A percentile compares a stretch with the other conserved stretches of the same genome.
Evolutionary conservation across 2,329 filamentous ascomycete species (phyloP).

Genomic region (Phialocephala subalpina): DNA sequence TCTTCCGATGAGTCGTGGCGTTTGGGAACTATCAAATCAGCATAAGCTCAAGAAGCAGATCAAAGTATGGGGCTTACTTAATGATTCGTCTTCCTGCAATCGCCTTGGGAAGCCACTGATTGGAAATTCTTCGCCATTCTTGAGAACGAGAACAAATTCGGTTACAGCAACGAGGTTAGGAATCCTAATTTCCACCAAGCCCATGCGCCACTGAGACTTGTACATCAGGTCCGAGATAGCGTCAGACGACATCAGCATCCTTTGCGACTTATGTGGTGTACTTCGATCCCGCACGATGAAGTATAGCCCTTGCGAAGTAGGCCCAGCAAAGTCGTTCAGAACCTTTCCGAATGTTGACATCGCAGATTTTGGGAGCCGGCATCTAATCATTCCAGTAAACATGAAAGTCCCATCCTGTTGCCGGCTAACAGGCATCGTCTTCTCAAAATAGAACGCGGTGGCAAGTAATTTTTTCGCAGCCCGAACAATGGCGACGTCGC

Average conservation of each 20-base stretch:
- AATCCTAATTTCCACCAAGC: constrained; percentile 4
- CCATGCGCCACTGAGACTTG: constrained; percentile 6
- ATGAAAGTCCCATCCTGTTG: not conserved
- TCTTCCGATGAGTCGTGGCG: not conserved
- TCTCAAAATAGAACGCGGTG: constrained; percentile 6
- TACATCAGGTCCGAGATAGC: constrained; percentile 6
- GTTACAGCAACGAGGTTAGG: not conserved
- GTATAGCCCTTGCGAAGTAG: not conserved
- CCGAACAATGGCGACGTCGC: not conserved
- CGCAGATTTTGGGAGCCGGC: not conserved
- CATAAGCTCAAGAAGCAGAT: not conserved
- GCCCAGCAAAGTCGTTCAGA: not conserved
- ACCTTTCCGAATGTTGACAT: not conserved
- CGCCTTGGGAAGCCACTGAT: constrained; percentile 5
- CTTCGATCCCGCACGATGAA: constrained; percentile 1
- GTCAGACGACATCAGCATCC: not conserved
- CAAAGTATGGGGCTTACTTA: not conserved
- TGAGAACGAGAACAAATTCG: constrained; percentile 4
- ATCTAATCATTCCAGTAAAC: constrained; percentile 6
- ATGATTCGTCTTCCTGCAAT: not conserved
- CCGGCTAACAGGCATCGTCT: not conserved
- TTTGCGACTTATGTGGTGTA: not conserved
- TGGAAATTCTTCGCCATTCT: constrained; percentile 5
- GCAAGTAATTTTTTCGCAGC: not conserved
- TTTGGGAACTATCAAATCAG: not conserved